Evolutionary conservation across 2,329 filamentous ascomycete species (phyloP), one percentile per base, ranked within the genome.

Genomic region (Arthrobotrys entomopaga): DNA sequence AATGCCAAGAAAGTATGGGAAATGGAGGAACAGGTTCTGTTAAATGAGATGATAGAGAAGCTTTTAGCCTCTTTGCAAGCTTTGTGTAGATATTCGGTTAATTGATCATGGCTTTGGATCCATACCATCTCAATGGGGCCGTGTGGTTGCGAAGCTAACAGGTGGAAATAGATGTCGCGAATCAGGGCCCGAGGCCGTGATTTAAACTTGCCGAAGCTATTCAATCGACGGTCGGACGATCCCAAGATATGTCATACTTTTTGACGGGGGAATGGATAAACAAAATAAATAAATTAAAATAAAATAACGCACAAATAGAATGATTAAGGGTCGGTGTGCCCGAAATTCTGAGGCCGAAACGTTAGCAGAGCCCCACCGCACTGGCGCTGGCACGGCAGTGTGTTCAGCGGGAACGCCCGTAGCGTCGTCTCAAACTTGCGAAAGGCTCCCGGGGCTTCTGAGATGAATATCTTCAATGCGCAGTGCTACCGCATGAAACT

Each of bases 351-450:
- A 69, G 42, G 48, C 52, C 56, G 56, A 61, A 69, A 69, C 56
- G 22, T 38, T 48, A 49, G 56, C 56, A 26, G 46, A 49, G 56
- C 56, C 56, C 65, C 56, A 60, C 58, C 49, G 54, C 34, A 67
- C 58, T 69, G 57, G 58, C 43, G 38, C 65, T 34, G 65, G 64
- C 43, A 57, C 13, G 13, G 22, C 40, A 60, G 49, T 56, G 46
- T 61, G 48, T 56, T 69, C 56, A 56, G 65, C 65, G 65, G 65
- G 65, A 69, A 69, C 56, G 54, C 65, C 65, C 65, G 65, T 69
- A 69, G 58, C 24, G 34, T 59, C 65, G 29, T 53, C 56, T 19
- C 49, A 46, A 15, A 46, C 58, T n/a, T 19, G 29, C 38, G 29
- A 34, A 34, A 10, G 29, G 29, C 5, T n/a, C 29, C 29, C 3